These are phyloP conservation scores for Debaryomyces hansenii DNA, from an alignment of 805 yeast genomes.

Conservation along the genomic window DNA sequence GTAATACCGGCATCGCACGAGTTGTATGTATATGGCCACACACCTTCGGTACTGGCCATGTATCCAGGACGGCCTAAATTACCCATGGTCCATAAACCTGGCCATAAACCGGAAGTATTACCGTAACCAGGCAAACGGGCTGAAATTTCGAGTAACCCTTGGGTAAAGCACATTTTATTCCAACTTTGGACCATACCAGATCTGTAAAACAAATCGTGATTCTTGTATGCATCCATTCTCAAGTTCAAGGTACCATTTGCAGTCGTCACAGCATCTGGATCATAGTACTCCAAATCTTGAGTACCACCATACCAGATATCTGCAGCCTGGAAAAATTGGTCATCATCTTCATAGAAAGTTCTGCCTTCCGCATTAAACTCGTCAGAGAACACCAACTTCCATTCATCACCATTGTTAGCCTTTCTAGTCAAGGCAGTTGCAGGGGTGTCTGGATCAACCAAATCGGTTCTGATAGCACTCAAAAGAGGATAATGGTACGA, in stretches of 20 bases:
- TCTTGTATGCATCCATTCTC: constrained; percentile 39
- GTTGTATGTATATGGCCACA: constrained; percentile 41
- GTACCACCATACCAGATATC: constrained; percentile 45
- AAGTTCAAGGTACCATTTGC: constrained; percentile 36
- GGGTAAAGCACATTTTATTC: constrained; percentile 38
- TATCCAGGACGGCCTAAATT: constrained; percentile 39
- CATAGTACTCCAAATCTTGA: constrained; percentile 45
- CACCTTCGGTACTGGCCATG: constrained; percentile 36
- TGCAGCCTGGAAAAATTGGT: constrained; percentile 42
- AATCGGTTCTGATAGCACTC: constrained; percentile 56
- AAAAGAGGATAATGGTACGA: constrained; percentile 58
- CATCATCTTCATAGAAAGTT: constrained; percentile 45
- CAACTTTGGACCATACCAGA: constrained; percentile 43
- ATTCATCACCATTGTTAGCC: constrained; percentile 41
- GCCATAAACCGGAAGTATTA: constrained; percentile 36
- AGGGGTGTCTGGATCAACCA: constrained; percentile 78
- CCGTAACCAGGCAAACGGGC: constrained; percentile 33
- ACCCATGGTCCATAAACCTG: constrained; percentile 41
- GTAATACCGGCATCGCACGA: constrained; percentile 38
- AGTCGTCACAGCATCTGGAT: constrained; percentile 43
- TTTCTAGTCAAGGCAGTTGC: constrained; percentile 45
- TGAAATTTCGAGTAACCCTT: constrained; percentile 28
- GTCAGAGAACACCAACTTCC: constrained; percentile 41
- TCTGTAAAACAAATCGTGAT: constrained; percentile 35
- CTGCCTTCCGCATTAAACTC: constrained; percentile 46